A percentile compares a stretch with the other conserved stretches of the same genome.
phyloP scores from a whole-genome alignment of 164 flowering plant genomes.

The Magnolia kwangsiensis region DNA sequence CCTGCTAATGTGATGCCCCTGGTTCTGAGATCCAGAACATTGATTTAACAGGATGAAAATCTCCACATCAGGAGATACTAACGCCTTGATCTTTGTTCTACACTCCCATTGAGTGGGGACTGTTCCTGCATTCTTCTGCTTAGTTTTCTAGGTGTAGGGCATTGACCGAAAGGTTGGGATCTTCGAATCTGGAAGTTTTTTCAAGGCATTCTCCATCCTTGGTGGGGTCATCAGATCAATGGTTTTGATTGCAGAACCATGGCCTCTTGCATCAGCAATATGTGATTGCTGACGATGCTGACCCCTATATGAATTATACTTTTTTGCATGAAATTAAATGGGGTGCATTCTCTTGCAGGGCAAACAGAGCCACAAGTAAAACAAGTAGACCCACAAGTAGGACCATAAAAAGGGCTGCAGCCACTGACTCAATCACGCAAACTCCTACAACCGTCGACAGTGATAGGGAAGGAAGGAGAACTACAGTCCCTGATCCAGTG shows the following conservation, averaged over 20 bases:
- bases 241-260: neutral
- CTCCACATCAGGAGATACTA: neutral
- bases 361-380: slow-evolving; percentile 14
- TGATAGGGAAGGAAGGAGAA: neutral
- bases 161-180: neutral
- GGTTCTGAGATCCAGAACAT: neutral
- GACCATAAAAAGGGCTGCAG: neutral
- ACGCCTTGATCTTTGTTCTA: neutral
- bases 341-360: slow-evolving; percentile 23
- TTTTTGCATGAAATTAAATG: slow-evolving; percentile 14
- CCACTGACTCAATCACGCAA: slow-evolving; percentile 24
- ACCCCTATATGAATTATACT: neutral
- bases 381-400: neutral
- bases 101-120: neutral
- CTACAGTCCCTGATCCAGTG: neutral
- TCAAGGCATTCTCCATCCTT: neutral
- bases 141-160: neutral
- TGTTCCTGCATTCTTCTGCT: neutral
- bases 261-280: neutral
- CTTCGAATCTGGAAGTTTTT: neutral
- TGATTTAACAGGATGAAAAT: no score
- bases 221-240: neutral
- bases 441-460: neutral
- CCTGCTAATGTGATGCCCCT: neutral
- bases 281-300: neutral